Base-by-base conservation (phyloP, 306 rosid genomes). In the Casuarina glauca region DNA sequence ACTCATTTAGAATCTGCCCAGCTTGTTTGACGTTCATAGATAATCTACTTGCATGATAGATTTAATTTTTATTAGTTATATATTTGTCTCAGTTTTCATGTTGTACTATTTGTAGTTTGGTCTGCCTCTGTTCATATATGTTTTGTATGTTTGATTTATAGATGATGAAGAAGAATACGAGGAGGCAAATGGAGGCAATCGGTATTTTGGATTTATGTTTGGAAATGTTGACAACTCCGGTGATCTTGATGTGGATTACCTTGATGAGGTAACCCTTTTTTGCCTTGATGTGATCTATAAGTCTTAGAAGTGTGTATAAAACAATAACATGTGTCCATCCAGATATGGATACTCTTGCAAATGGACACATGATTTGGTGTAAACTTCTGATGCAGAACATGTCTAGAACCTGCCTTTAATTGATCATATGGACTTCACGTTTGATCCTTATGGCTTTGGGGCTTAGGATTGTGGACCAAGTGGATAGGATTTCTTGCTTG, bases 201-300 rank as follows among this genome's bases (percentile, higher is more conserved):
- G 97, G 51, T 86, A 92, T 48, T 84, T 94, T 58, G 98, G 97
- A 50, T 92, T 94, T 86, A 94, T 94, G 97, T 94, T 92, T 76
- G 98, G 98, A 51, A 94, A 94, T 84, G 97, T 94, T 42, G 96
- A 94, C 76, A 93, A 94, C 75, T 94, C 97, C 39, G 98, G 97
- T 41, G 95, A 89, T 83, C 97, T 94, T 51, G 97, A 94, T 79
- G 98, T 81, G 17, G 97, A 94, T 84, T 94, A 92, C 86, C 97
- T 94, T 85, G 98, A 94, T 36, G 95, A 94, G 97, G 98, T 94
- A 85, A 75, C 43, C 63, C 75, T 76, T 6, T 57, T 79, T 44
- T 7, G 73, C 52, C 72, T 78, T 68, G 68, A 61, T 75, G 60
- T 78, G 36, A 53, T 75, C n/a, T 80, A 20, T 55, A 68, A 58